Evolutionary conservation across 768 basidiomycete genomes (phyloP), one percentile per base, ranked within the genome.

Genomic region (Roridomyces roridus): DNA sequence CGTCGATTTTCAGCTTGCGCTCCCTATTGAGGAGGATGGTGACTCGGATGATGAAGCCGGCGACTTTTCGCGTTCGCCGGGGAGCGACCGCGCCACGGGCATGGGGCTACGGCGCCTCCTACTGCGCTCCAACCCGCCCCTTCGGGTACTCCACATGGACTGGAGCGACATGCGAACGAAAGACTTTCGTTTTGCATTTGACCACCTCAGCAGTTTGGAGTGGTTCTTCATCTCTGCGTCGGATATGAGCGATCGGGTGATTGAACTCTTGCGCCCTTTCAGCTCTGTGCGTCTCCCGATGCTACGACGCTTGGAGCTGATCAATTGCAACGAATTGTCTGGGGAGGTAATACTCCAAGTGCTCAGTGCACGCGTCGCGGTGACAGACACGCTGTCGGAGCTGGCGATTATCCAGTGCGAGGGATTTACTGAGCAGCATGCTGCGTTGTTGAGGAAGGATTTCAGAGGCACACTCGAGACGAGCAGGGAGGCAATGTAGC

Each of bases 131-230:
- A 74, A 74, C 45, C 91, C 91, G 3, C 87, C 87, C 14, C 72
- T 92, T 36, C 77, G 78, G 44, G 70, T 85, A 28, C 80, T 92
- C 21, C 82, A 87, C 66, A 92, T 92, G 90, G 86, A 92, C 64
- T 88, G 86, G 63, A 86, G 87, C 49, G 91, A 92, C 72, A 86
- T 91, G 84, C 86, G 89, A 41, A 92, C 89, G 28, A 92, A 91
- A 72, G 91, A 92, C 67, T 92, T 92, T 66, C 68, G 65, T 26
- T 89, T 85, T 73, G 74, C 85, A 44, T 92, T 92, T 60, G 82
- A 85, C 53, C 75, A 78, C 34, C 72, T 89, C 12, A 67, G 68
- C 0, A 56, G 69, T 29, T 73, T 92, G 43, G 81, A 82, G 63
- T 81, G 85, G 45, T 92, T 92, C 69, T 78, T 80, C 43, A 91